Conservation (phyloP, 805 yeast genomes). For the Yarrowia sp. region DNA sequence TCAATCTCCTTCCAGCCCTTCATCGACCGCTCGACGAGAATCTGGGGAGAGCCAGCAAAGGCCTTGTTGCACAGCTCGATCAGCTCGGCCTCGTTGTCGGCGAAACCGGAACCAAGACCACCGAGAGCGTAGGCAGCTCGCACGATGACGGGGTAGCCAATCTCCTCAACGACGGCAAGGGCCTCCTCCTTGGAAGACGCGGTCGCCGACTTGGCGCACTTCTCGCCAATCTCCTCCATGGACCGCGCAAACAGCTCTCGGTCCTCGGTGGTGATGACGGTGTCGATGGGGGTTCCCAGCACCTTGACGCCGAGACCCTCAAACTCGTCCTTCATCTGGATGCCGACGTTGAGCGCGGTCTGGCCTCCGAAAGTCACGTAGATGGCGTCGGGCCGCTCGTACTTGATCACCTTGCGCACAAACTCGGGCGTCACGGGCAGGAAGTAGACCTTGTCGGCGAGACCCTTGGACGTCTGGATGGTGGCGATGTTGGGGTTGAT, state of each 20-base stretch:
- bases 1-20: conserved; percentile 99
- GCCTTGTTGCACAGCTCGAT: conserved; percentile 84
- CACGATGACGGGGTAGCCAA: conserved; percentile 93
- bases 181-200: conserved; percentile 82
- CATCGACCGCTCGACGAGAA: conserved; percentile 91
- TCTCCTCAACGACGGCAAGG: conserved; percentile 72
- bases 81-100: conserved; percentile 80
- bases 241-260: conserved; percentile 93
- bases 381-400: conserved; percentile 96
- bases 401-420: conserved; percentile 89
- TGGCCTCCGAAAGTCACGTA: conserved; percentile 98
- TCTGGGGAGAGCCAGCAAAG: conserved; percentile 94
- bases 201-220: conserved; percentile 91
- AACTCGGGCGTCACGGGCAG: conserved; percentile 97
- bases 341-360: conserved; percentile 96
- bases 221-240: conserved; percentile 92
- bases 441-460: conserved; percentile 97
- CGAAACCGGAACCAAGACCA: conserved; percentile 98
- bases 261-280: conserved; percentile 96
- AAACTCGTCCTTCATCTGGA: conserved; percentile 91
- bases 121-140: conserved; percentile 98
- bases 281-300: conserved; percentile 93
- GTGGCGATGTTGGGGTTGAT: conserved; percentile 98
- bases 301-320: conserved; percentile 89
- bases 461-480: conserved; percentile 94